Evolutionary conservation across 2,329 filamentous ascomycete species (phyloP), one percentile per base, ranked within the genome.

Genomic region (Alternaria angustiovoidea): DNA sequence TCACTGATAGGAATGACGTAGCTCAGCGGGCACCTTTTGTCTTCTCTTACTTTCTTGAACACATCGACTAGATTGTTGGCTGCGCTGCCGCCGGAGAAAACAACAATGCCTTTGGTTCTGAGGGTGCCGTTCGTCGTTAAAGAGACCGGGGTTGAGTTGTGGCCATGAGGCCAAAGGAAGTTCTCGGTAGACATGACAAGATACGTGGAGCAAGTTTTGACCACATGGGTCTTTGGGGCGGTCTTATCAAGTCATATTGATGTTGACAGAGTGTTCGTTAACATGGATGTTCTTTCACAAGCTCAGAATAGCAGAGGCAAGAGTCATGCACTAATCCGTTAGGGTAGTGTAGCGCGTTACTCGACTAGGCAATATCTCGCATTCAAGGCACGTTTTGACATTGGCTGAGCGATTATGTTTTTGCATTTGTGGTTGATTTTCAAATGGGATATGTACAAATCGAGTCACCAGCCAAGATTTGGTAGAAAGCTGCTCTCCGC

Each of bases 1-100:
- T 98, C 94, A 66, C 91, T 95, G 75, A 97, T 97, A 36, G 94
- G 94, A 53, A 98, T 96, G 60, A 97, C 88, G 78, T 96, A 96
- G 79, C 88, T 92, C 42, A 96, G 81, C 3, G 85, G 82, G 72
- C 90, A 91, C 41, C 85, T 80, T 63, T 90, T 91, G 68, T 85
- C 89, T 63, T 88, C 79, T 28, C 82, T 78, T 5, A 87, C 79
- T 22, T 81, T 78, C 59, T 84, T 89, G 79, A 97, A 97, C 11
- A 97, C 91, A 76, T 97, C 94, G 41, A 97, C 94, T 5, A 97
- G 86, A 72, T 87, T 96, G 75, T 97, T 98, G 6, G 94, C 93
- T n/a, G 94, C 94, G 68, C 92, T 97, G 54, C 94, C 94, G 39
- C 93, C 93, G 0, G 93, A 96, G 78, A 97, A 95, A 51, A 97